Evolutionary conservation across 768 basidiomycete genomes (phyloP), one percentile per base, ranked within the genome.

Genomic region (Boletus pseudo-olivaceus): DNA sequence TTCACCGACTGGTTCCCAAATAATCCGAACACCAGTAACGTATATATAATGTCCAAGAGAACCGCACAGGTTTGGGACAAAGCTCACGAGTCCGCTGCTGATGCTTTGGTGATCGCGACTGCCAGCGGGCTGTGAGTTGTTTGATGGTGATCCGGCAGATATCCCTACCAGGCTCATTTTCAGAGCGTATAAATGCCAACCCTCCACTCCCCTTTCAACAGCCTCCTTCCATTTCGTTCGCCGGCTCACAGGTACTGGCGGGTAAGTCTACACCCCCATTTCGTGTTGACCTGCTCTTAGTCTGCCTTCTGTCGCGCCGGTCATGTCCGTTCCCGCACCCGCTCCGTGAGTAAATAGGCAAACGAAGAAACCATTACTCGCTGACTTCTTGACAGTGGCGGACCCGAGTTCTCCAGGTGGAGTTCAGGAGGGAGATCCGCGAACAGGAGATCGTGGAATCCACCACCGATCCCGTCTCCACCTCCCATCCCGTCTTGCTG

Each of bases 241-340:
- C n/a, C n/a, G 56, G 56, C 51, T 54, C 55, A 51, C 46, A 57
- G 59, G 56, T 55, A 61, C 59, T 58, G 62, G 59, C 59, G 63
- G 53, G 56, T 64, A 53, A 63, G 59, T 61, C 11, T 26, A 50
- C 19, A 19, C 8, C 12, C 3, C 15, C 23, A 12, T 34, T 42
- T 42, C 17, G 2, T 42, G 14, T 35, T 33, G 14, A 34, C 35
- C 15, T 35, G 17, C 46, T 62, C 42, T 61, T 38, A 5, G 14
- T 27, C n/a, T 47, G 14, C 19, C 38, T 19, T 52, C 35, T 12
- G n/a, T 23, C 29, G 37, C 19, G n/a, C 54, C 55, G 1, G 56
- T 51, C 44, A 43, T 58, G 42, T 42, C 59, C 15, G 15, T 51
- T 34, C 57, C 63, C 4, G 34, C 51, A n/a, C 37, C 47, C 3